Evolutionary conservation across 2,329 filamentous ascomycete genomes (phyloP), one percentile per base, ranked within the genome.

Genomic region (Talaromyces albobiverticillius): DNA sequence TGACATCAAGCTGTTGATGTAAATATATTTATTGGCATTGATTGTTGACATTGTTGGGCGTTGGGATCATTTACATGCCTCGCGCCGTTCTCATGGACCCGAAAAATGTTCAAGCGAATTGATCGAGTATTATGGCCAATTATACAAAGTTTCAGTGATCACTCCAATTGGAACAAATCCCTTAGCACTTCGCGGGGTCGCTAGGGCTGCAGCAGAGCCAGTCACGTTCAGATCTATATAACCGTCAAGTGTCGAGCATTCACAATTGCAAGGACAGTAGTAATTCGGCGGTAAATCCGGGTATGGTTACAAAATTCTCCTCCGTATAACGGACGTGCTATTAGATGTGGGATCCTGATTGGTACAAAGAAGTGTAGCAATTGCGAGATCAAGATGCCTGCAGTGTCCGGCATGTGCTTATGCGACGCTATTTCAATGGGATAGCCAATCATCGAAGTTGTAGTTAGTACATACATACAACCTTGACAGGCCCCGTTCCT

Each of bases 11-110:
- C 64, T 58, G 61, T 61, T 66, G 65, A 70, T 72, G 70, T 72
- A 72, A 64, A 72, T 72, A 72, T 59, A 65, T 59, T 62, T 67
- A 68, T 64, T 61, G 62, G 67, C 60, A 68, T 62, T 63, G 66
- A 63, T 66, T 65, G 56, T 59, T 57, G 59, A 70, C 64, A 65
- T 60, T 64, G 62, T 62, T 66, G 68, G n/a, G 67, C 64, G 67
- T 70, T 68, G 61, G 65, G 63, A 66, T 59, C 54, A 59, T 47
- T 53, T 63, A 47, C 40, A 46, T 22, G 38, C 22, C 45, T 32
- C 42, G 38, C 31, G 40, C 36, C 34, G 23, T 58, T 42, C 45
- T 46, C 36, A 25, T 26, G 40, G 31, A 46, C 38, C 43, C 50
- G 36, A 53, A 43, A 16, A 10, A 26, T 22, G 36, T 29, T 20